Base-by-base conservation (phyloP, 2,329 filamentous ascomycete species). In the Beauveria sp. region DNA sequence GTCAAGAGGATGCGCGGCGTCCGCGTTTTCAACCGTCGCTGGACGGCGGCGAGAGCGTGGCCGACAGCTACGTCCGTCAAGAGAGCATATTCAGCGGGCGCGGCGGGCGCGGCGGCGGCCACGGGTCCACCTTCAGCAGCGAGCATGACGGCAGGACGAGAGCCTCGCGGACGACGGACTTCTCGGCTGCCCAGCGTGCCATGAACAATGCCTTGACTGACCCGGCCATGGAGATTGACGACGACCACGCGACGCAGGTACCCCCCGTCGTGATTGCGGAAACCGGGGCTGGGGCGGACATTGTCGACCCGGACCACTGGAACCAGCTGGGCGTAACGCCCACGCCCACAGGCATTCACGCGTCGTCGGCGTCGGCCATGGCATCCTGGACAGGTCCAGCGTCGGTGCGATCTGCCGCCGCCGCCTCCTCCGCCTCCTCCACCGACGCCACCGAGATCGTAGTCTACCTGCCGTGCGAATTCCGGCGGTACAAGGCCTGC, bases 381-480 rank as follows among this genome's bases (percentile, higher is more conserved):
- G 40, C 38, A 8, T 12, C 56, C 16, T 42, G 20, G 16, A 12
- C 12, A 38, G 34, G 34, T 16, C 14, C 34, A 38, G 14, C 30
- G 12, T 18, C 42, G 10, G 50, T 9, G 2, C n/a, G n/a, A 14
- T 38, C 30, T 16, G 16, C 6, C 43, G 18, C n/a, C 55, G 20
- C 20, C 24, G 5, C 50, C 45, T 8, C 5, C 43, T 18, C 20
- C 55, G 16, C 8, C 24, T 2, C 10, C 26, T 5, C 20, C 46
- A 22, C 38, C n/a, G 58, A 54, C n/a, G 38, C 58, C 28, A 47
- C 58, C n/a, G 46, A 43, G 28, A 5, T 53, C n/a, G 42, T 60
- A 9, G 58, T 42, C 8, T 3, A 53, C 28, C 70, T 81, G 24
- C 74, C 74, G 14, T 83, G 80, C 71, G 81, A 84, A 60, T 79